Evolutionary conservation across 345 rosid species (phyloP), one percentile per base, ranked within the genome.

Genomic region (Aegle marmelos): DNA sequence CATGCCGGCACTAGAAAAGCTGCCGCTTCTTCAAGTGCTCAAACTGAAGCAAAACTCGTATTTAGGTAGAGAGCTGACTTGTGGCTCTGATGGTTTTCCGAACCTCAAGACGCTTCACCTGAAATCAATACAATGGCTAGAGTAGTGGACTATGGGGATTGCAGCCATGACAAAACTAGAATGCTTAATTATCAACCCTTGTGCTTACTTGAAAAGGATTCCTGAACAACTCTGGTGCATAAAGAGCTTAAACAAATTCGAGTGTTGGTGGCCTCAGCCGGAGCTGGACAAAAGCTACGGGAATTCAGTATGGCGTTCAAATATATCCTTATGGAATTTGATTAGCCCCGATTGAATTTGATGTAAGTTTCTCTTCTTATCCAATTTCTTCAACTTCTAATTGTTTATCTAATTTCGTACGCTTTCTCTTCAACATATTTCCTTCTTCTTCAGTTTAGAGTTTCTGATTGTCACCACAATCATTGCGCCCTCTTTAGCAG

Each of bases 121-220:
- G 28, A 53, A 71, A 71, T 71, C 63, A 31, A 13, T 70, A 17
- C 16, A 14, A 70, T 70, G 74, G 74, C 36, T 70, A 28, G 74
- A 70, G 60, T 61, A 71, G 27, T 54, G 74, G 74, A 71, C 19
- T 19, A 30, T 50, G 25, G 61, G 22, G 28, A 9, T 25, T 21
- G 62, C 6, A 54, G 74, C 73, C 1, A 48, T 48, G 73, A 2
- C 34, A 28, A 69, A 28, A 27, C 62, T 71, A 30, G 41, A 45
- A 30, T 37, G 9, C 21, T 37, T 68, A 19, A 3, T 41, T 9
- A 68, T 68, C 53, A 68, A 68, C 16, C 59, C 73, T 3, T 69
- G 73, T 22, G 63, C 63, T 31, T 54, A 71, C 62, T 53, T 72
- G 30, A 58, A 27, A 33, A 24, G 24, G 11, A 11, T 72, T 58